Conservation (phyloP, 805 yeast species). For the Zygoascus tannicola region DNA sequence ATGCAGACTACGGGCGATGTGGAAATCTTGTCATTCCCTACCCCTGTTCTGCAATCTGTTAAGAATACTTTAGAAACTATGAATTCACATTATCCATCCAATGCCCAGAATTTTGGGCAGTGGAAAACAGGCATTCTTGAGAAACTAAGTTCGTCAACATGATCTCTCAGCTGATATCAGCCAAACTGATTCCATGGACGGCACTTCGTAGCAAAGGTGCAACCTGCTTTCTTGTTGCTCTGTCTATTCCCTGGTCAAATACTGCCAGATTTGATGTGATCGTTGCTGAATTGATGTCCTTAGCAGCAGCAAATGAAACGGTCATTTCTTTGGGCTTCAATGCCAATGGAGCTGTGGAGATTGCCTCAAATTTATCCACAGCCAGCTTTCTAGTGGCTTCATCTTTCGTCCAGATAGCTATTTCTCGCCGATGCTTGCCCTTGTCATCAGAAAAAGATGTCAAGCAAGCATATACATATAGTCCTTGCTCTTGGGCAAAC, state of each 20-base stretch:
- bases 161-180: background rate
- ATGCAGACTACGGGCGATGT: constrained; percentile 31
- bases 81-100: constrained; percentile 31
- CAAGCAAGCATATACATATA: constrained; percentile 41
- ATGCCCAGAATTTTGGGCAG: constrained; percentile 15
- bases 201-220: constrained; percentile 47
- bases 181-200: constrained; percentile 11
- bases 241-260: constrained; percentile 44
- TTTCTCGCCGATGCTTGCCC: constrained; percentile 36
- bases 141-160: constrained; percentile 3
- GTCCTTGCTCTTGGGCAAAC: constrained; percentile 26
- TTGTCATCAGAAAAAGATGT: constrained; percentile 32
- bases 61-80: constrained; percentile 21
- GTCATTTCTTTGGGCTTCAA: constrained; percentile 13
- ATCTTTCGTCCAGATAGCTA: constrained; percentile 26
- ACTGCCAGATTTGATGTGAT: background rate
- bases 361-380: constrained; percentile 10
- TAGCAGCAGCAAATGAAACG: background rate
- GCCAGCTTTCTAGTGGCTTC: constrained; percentile 18
- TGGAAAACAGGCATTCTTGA: constrained; percentile 28
- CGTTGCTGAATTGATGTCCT: background rate
- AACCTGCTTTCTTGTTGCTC: constrained; percentile 77
- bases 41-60: constrained; percentile 27
- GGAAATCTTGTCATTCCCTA: constrained; percentile 32
- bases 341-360: constrained; percentile 22